Conservation (phyloP, 495 filamentous ascomycete species). For the Parmelia sp. region DNA sequence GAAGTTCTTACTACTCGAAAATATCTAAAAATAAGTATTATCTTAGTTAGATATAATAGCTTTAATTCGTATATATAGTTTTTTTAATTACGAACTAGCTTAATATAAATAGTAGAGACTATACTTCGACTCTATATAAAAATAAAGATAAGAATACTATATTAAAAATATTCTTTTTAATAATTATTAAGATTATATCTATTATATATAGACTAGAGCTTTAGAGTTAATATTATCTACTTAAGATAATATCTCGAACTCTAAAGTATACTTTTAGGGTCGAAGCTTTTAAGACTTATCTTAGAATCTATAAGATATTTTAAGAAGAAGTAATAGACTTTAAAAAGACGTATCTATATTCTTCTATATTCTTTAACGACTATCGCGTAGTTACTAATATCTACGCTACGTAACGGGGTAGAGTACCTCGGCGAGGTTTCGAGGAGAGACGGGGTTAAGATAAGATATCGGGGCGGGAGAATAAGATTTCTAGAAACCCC, state of each 20-base stretch:
- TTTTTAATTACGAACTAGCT: constrained; percentile 75
- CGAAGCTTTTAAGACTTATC: neutral
- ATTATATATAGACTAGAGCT: constrained; percentile 49
- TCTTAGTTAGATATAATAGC: neutral
- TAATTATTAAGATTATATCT: constrained; percentile 75
- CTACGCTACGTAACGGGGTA: too few species aligned
- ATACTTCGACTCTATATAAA: constrained; percentile 67
- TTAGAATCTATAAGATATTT: neutral
- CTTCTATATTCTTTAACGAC: constrained; percentile 73
- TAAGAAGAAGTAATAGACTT: neutral
- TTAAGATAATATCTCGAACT: neutral
- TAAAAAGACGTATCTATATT: constrained; percentile 46
- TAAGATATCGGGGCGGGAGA: too few species aligned
- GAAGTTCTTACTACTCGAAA: too few species aligned
- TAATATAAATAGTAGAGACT: constrained; percentile 68
- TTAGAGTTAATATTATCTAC: neutral
- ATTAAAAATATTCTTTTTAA: constrained; percentile 66
- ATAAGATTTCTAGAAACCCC: too few species aligned
- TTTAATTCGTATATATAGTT: constrained; percentile 43
- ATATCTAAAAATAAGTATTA: too few species aligned
- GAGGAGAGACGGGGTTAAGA: too few species aligned
- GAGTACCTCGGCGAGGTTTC: too few species aligned
- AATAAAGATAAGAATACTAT: constrained; percentile 53
- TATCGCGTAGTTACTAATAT: constrained; percentile 57
- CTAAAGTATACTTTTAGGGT: neutral